Evolutionary conservation across 805 yeast genomes (phyloP).

Genomic region (Saturnispora diversa): DNA sequence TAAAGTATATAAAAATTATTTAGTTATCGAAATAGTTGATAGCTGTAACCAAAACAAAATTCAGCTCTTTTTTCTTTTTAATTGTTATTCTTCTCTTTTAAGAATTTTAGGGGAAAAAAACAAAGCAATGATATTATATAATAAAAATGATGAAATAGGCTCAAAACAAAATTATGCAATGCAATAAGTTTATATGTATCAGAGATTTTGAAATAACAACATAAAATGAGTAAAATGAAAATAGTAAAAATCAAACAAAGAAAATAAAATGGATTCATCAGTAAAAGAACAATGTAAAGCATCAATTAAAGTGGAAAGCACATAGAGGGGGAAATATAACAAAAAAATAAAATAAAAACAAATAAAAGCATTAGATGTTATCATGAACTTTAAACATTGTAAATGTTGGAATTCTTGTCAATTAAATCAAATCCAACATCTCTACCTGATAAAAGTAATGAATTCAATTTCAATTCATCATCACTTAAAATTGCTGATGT

Average conservation of each 20-base stretch:
- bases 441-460: slow-evolving; percentile 45
- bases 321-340: slow-evolving; percentile 1
- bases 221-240: background rate
- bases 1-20: too few relatives aligned
- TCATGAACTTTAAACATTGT: slow-evolving; percentile 13
- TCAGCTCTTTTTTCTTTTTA: too few relatives aligned
- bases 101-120: too few relatives aligned
- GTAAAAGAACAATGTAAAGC: slow-evolving; percentile 6
- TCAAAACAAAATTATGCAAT: too few relatives aligned
- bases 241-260: background rate
- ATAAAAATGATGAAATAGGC: too few relatives aligned
- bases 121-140: too few relatives aligned
- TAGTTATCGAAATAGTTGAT: too few relatives aligned
- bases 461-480: slow-evolving; percentile 37
- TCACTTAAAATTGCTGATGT: slow-evolving; percentile 15
- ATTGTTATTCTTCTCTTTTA: too few relatives aligned
- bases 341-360: background rate
- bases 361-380: background rate
- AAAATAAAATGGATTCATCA: slow-evolving; percentile 5
- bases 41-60: too few relatives aligned
- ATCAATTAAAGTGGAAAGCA: slow-evolving; percentile 9
- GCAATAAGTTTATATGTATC: background rate
- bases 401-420: slow-evolving; percentile 37
- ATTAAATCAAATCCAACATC: slow-evolving; percentile 48
- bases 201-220: background rate